These are phyloP conservation scores for Talaromyces sp. DNA, from an alignment of 2,329 filamentous ascomycete genomes.

Conservation along the genomic window DNA sequence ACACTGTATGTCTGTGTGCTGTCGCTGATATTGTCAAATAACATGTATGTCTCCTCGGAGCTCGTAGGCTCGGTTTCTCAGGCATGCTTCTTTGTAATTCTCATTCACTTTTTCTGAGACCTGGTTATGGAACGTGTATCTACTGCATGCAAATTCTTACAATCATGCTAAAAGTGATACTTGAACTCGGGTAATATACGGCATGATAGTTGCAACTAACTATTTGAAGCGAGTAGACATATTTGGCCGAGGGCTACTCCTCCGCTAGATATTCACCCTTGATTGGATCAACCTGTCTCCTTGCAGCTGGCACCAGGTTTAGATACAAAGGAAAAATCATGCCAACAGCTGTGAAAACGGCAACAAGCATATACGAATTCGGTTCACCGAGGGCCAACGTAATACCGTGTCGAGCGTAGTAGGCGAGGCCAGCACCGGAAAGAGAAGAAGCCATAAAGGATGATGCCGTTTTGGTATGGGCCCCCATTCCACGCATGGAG, in stretches of 20 bases:
- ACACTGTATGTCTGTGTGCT: background rate
- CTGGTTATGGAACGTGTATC: background rate
- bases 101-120: background rate
- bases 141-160: background rate
- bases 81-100: background rate
- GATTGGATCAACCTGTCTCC: slow-evolving; percentile 47
- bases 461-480: slow-evolving; percentile 53
- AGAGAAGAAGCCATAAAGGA: slow-evolving; percentile 51
- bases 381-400: background rate
- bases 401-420: background rate
- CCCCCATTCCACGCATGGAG: slow-evolving; percentile 52
- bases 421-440: slow-evolving; percentile 36
- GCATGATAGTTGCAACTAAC: too few species aligned
- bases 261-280: slow-evolving; percentile 24
- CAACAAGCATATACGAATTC: slow-evolving; percentile 21
- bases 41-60: background rate
- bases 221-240: too few species aligned
- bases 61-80: background rate
- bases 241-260: background rate
- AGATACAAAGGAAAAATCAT: slow-evolving; percentile 51
- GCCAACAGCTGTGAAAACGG: slow-evolving; percentile 48
- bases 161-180: background rate
- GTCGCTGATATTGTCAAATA: background rate
- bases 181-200: background rate
- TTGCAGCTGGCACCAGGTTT: slow-evolving; percentile 43